Conservation (phyloP, 208 protist genomes). For the Wallacemonas sp. region DNA sequence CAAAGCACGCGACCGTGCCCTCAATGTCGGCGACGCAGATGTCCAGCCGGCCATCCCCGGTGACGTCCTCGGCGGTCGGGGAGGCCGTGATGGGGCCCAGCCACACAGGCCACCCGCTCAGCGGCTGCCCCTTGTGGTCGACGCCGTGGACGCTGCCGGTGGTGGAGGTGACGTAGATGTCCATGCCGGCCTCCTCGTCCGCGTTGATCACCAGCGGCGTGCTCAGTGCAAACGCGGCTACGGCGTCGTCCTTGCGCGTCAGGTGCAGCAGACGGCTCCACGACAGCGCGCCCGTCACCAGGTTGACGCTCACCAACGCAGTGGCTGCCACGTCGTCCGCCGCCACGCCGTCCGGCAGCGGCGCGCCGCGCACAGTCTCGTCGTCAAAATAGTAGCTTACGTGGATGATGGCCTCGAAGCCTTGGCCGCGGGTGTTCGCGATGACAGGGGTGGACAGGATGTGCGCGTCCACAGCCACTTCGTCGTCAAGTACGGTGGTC, state of each 20-base stretch:
- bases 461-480: constrained; percentile 87
- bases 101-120: constrained; percentile 65
- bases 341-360: constrained; percentile 18
- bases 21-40: constrained; percentile 87
- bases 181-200: constrained; percentile 51
- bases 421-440: constrained; percentile 85
- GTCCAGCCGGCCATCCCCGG: constrained; percentile 80
- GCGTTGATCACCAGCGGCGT: constrained; percentile 83
- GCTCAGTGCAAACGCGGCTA: constrained; percentile 68
- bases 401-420: constrained; percentile 86
- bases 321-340: constrained; percentile 88
- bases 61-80: constrained; percentile 79
- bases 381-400: constrained; percentile 92
- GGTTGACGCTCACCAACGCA: constrained; percentile 82
- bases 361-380: constrained; percentile 15
- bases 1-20: constrained; percentile 87
- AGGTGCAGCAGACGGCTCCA: constrained; percentile 88
- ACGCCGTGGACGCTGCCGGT: constrained; percentile 81
- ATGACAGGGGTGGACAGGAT: constrained; percentile 88
- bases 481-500: constrained; percentile 37
- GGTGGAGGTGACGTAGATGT: constrained; percentile 78
- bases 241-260: constrained; percentile 55
- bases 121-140: constrained; percentile 38
- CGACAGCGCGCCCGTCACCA: constrained; percentile 78
- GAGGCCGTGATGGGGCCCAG: constrained; percentile 78